Conservation (phyloP, 1,139 yeast genomes). For the Suhomyces choctaworum region DNA sequence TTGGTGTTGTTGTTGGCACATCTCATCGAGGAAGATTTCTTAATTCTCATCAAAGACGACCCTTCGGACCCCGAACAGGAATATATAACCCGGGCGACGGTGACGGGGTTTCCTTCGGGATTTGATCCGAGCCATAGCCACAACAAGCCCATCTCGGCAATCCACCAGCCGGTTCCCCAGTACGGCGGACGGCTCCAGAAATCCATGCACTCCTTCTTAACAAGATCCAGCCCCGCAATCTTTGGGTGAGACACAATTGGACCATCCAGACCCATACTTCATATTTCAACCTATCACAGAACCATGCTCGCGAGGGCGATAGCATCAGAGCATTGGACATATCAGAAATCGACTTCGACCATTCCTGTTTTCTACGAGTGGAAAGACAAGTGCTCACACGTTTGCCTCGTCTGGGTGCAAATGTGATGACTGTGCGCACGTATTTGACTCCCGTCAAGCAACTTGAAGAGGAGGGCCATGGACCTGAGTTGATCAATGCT, state of each 20-base stretch:
- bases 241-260: constrained; percentile 47
- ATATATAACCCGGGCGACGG: constrained; percentile 35
- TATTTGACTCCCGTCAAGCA: constrained; percentile 39
- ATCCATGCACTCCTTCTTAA: constrained; percentile 42
- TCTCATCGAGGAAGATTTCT: constrained; percentile 43
- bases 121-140: constrained; percentile 40
- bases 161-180: constrained; percentile 47
- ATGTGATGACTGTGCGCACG: constrained; percentile 43
- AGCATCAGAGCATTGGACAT: constrained; percentile 20
- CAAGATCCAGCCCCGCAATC: constrained; percentile 35
- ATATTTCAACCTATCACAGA: constrained; percentile 28
- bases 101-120: constrained; percentile 46
- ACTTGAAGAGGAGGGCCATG: constrained; percentile 40
- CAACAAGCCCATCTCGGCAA: constrained; percentile 38
- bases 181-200: constrained; percentile 32
- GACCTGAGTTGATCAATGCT: constrained; percentile 52
- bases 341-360: constrained; percentile 40
- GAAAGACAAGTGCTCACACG: constrained; percentile 45
- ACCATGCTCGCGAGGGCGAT: constrained; percentile 39
- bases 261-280: constrained; percentile 39
- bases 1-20: constrained; percentile 28
- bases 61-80: constrained; percentile 35
- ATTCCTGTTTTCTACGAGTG: constrained; percentile 37
- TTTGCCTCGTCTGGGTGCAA: constrained; percentile 40
- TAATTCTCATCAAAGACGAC: constrained; percentile 38